These are phyloP conservation scores for Rheum nobile DNA, from an alignment of 148 eudicot species.

Conservation along the genomic window DNA sequence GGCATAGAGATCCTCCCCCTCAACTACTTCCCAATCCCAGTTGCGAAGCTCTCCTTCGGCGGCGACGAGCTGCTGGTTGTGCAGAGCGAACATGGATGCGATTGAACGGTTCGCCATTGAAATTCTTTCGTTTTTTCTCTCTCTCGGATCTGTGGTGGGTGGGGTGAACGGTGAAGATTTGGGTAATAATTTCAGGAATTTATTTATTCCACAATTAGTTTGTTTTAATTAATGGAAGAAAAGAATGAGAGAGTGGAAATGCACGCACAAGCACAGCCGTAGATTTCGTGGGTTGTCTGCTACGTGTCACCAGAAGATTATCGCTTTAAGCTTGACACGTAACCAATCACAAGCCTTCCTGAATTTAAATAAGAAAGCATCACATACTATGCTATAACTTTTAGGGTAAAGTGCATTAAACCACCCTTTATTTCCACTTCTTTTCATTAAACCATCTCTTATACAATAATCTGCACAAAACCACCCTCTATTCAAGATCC, in stretches of 20 bases:
- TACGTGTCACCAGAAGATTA: not conserved
- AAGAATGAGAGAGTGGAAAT: not conserved
- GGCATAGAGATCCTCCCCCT: slow-evolving; percentile 9
- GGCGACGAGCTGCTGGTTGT: not conserved
- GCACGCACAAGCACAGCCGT: not conserved
- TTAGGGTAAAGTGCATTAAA: no score
- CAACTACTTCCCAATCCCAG: slow-evolving; percentile 6
- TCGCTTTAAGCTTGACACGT: not conserved
- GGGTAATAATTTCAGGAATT: not conserved
- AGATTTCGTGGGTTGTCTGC: not conserved
- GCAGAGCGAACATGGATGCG: slow-evolving; percentile 1
- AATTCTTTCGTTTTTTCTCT: not conserved
- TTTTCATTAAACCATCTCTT: no score
- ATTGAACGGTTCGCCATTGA: slow-evolving; percentile 8
- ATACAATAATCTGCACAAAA: no score
- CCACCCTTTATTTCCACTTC: no score
- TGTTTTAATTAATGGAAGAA: not conserved
- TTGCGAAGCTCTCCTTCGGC: not conserved
- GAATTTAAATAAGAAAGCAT: not conserved
- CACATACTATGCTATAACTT: not conserved
- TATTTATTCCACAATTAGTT: not conserved
- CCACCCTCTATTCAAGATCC: no score
- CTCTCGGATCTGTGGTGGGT: not conserved
- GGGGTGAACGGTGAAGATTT: not conserved
- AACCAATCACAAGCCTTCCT: not conserved